These are phyloP conservation scores for Cladosporium halotolerans DNA, from an alignment of 2,329 filamentous ascomycete genomes.

Conservation along the genomic window DNA sequence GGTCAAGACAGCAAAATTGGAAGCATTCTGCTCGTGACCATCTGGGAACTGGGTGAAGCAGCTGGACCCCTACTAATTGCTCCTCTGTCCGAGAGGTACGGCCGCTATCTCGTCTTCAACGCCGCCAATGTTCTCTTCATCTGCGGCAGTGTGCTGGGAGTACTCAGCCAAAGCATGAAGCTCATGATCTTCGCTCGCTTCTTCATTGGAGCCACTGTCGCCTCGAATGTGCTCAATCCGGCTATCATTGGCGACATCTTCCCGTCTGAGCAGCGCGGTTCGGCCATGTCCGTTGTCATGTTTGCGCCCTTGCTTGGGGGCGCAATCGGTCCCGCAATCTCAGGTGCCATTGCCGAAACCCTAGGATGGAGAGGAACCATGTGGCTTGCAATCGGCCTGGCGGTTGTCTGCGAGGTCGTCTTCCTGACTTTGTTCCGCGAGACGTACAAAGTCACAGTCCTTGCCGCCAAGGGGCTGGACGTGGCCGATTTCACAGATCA, in stretches of 20 bases:
- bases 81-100: slow-evolving; percentile 40
- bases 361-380: slow-evolving; percentile 51
- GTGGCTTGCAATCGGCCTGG: slow-evolving; percentile 45
- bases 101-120: slow-evolving; percentile 34
- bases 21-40: slow-evolving; percentile 39
- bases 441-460: slow-evolving; percentile 55
- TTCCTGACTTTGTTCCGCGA: slow-evolving; percentile 52
- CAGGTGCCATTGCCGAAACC: slow-evolving; percentile 49
- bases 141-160: slow-evolving; percentile 34
- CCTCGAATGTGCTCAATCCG: slow-evolving; percentile 53
- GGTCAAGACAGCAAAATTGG: slow-evolving; percentile 18
- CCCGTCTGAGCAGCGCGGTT: slow-evolving; percentile 50
- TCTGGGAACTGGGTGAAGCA: slow-evolving; percentile 46
- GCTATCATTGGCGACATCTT: slow-evolving; percentile 61
- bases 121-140: slow-evolving; percentile 42
- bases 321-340: slow-evolving; percentile 51
- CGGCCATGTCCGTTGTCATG: slow-evolving; percentile 52
- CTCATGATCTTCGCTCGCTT: slow-evolving; percentile 39
- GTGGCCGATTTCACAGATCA: slow-evolving; percentile 9
- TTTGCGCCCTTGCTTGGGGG: slow-evolving; percentile 54
- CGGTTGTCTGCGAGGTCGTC: slow-evolving; percentile 42
- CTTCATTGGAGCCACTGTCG: slow-evolving; percentile 40
- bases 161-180: slow-evolving; percentile 31
- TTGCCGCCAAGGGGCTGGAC: slow-evolving; percentile 23
- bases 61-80: slow-evolving; percentile 41